Evolutionary conservation across 2,329 filamentous ascomycete species (phyloP).

Genomic region (Ilyonectria sp.): DNA sequence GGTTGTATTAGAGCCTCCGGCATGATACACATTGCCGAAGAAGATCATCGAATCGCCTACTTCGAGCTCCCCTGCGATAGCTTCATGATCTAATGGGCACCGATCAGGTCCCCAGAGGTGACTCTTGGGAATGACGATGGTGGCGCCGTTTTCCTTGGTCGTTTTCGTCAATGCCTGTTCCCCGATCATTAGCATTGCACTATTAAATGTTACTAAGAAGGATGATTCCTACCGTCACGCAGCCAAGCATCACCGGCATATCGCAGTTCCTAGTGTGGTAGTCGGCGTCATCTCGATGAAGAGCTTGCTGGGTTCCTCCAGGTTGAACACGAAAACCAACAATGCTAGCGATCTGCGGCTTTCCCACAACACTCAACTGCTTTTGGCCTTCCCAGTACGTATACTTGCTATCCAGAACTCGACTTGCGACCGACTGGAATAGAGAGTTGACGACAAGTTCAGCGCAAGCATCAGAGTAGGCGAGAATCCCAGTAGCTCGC

Average conservation of each 20-base stretch:
- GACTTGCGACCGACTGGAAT: slow-evolving; percentile 10
- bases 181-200: not conserved
- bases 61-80: slow-evolving; percentile 55
- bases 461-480: slow-evolving; percentile 16
- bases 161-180: slow-evolving; percentile 17
- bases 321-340: slow-evolving; percentile 22
- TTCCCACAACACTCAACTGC: slow-evolving; percentile 10
- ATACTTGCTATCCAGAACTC: slow-evolving; percentile 3
- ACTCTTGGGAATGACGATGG: slow-evolving; percentile 55
- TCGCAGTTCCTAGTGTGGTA: slow-evolving; percentile 18
- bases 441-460: slow-evolving; percentile 18
- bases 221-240: slow-evolving; percentile 5
- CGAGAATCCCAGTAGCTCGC: slow-evolving; percentile 6
- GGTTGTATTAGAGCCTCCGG: slow-evolving; percentile 55
- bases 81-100: slow-evolving; percentile 54
- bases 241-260: slow-evolving; percentile 22
- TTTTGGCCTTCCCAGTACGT: slow-evolving; percentile 21
- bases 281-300: slow-evolving; percentile 21
- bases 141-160: slow-evolving; percentile 55
- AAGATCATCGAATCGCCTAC: slow-evolving; percentile 57
- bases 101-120: slow-evolving; percentile 58
- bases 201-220: not conserved
- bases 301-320: slow-evolving; percentile 14
- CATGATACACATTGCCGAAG: slow-evolving; percentile 57
- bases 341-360: slow-evolving; percentile 15